Evolutionary conservation across 2,329 filamentous ascomycete genomes (phyloP).

Genomic region (Pestalotiopsis sp.): DNA sequence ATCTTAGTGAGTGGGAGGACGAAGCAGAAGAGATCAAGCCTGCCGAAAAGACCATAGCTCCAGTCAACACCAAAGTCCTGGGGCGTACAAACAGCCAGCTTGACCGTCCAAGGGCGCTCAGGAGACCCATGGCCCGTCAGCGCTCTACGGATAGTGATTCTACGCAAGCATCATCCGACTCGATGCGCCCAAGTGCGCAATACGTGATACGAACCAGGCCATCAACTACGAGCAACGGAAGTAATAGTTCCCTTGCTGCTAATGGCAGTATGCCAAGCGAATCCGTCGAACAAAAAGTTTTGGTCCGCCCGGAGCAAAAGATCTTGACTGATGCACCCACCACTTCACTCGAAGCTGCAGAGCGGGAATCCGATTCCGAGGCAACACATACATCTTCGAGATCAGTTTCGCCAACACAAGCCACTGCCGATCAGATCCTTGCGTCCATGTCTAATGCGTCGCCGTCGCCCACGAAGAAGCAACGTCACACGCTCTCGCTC

Average conservation of each 20-base stretch:
- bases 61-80: slow-evolving; percentile 8
- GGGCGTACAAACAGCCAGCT: not conserved
- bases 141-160: not conserved
- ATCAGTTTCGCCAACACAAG: slow-evolving; percentile 47
- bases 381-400: slow-evolving; percentile 19
- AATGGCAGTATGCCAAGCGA: not conserved
- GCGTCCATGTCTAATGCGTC: slow-evolving; percentile 57
- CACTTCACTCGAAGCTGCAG: not conserved
- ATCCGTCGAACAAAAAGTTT: not conserved
- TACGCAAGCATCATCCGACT: not conserved
- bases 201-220: not conserved
- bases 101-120: not conserved
- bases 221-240: not conserved
- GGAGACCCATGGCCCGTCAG: slow-evolving; percentile 10
- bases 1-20: slow-evolving; percentile 58
- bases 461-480: slow-evolving; percentile 59
- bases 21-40: slow-evolving; percentile 32
- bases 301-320: not conserved
- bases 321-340: not conserved
- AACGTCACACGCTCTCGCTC: slow-evolving; percentile 63
- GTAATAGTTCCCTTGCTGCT: not conserved
- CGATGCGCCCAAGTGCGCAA: not conserved
- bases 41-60: slow-evolving; percentile 16
- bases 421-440: slow-evolving; percentile 59
- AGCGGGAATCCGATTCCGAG: slow-evolving; percentile 6